Evolutionary conservation across 164 flowering plant genomes (phyloP), one percentile per base, ranked within the genome.

Genomic region (Tetrastigma voinierianum): DNA sequence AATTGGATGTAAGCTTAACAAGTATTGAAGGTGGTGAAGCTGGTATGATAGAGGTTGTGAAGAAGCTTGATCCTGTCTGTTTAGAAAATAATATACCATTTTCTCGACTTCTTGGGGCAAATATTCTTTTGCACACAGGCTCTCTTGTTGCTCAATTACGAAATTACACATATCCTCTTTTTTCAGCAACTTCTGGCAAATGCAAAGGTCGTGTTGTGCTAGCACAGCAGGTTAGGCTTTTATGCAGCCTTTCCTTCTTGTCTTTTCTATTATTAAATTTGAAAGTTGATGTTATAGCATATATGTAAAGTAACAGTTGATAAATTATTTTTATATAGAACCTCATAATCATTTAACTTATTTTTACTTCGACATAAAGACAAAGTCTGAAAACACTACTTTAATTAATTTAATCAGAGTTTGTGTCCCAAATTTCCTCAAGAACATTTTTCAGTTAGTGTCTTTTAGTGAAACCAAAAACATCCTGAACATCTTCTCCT

Each of bases 131-230:
- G 80, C 78, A 65, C 53, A 68, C 97, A 48, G 88, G 88, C 23
- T 82, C 89, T 69, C 87, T 96, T 70, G 84, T 72, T 67, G 93
- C 74, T 77, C 84, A 76, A 75, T 65, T 96, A 67, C 83, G 99
- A 76, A 71, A 96, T 76, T 96, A 90, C 72, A 80, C 93, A 53
- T 84, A 72, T 72, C 99, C 99, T 65, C 75, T 96, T 43, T 67
- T 93, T 65, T 87, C 86, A 67, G 93, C 82, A 15, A 80, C 82
- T 67, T 66, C 69, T 74, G 99, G 96, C 67, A 89, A 78, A 83
- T 96, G 98, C 79, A 87, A 96, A 78, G 99, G 99, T 46, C 77
- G 96, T 61, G 45, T 96, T 61, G 84, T 96, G 69, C 76, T 96
- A 16, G 99, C 98, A 57, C 99, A 96, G 71, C 99, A 96, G 98